phyloP scores from a whole-genome alignment of 202 grass and related monocot genomes.

The Brachypodium distachyon region DNA sequence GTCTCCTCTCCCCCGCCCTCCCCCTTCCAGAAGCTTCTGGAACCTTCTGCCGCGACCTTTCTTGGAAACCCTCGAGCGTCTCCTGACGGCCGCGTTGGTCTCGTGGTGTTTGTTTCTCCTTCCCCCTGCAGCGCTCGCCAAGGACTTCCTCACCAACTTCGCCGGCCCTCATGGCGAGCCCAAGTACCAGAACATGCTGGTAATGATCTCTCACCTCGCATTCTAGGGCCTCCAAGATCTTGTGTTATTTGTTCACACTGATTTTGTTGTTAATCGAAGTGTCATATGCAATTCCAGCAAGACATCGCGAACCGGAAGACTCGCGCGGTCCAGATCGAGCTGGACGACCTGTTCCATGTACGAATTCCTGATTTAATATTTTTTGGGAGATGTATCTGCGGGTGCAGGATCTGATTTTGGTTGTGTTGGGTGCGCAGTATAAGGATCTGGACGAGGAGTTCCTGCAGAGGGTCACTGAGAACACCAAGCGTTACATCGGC shows the following conservation, averaged over 20 bases:
- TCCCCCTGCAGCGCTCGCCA: constrained; percentile 54
- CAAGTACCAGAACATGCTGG: constrained; percentile 85
- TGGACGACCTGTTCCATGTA: constrained; percentile 88
- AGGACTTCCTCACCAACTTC: constrained; percentile 88
- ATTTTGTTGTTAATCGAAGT: neutral
- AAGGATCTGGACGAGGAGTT: constrained; percentile 86
- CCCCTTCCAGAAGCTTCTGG: neutral
- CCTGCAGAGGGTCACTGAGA: constrained; percentile 70
- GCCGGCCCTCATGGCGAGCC: constrained; percentile 54
- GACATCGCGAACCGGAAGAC: constrained; percentile 85
- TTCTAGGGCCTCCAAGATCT: neutral
- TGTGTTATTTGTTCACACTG: neutral
- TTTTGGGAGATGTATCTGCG: neutral
- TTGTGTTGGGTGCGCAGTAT: constrained; percentile 27
- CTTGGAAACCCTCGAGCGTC: constrained; percentile 3
- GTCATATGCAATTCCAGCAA: constrained; percentile 41
- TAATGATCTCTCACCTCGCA: constrained; percentile 13
- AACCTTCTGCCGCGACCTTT: neutral
- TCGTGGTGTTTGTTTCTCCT: neutral
- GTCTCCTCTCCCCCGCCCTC: neutral
- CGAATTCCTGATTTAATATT: neutral
- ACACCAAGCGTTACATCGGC: constrained; percentile 72
- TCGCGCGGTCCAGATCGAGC: constrained; percentile 65
- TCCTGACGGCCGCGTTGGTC: neutral
- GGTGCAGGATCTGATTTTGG: constrained; percentile 6